Evolutionary conservation across 495 filamentous ascomycete species (phyloP), one percentile per base, ranked within the genome.

Genomic region (Hypoxylon subgilvum): DNA sequence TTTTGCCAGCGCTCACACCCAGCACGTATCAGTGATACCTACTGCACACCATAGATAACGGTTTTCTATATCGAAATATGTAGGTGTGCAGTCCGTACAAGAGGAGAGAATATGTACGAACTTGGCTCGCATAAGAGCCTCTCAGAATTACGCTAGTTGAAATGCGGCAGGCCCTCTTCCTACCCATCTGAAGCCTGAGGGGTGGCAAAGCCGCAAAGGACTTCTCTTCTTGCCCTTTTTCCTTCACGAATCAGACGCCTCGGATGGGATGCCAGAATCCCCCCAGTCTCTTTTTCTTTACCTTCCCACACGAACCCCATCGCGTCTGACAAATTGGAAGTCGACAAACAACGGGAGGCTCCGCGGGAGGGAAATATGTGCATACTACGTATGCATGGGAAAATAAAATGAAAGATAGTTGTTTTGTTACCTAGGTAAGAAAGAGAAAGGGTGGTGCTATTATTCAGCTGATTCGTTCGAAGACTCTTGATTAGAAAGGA

Each of bases 321-420:
- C 42, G 52, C 46, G 63, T 64, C 63, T 67, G 64, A 65, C 67
- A 65, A 69, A 69, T 69, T 52, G 38, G 42, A 65, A 57, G 18
- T 5, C 49, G 22, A 54, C 50, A 65, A 53, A 41, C 38, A n/a
- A 36, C 43, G 32, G 19, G 61, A 64, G 48, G 48, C 61, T 59
- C 44, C 54, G 54, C 54, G 42, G 32, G 44, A 32, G 36, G 18
- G 12, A 23, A 46, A 41, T 38, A 18, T 18, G 10, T 39, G 34
- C 30, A 38, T 46, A 17, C 3, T 39, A 38, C 53, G 35, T 43
- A 17, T n/a, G n/a, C n/a, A n/a, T n/a, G n/a, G n/a, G 21, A 13
- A 50, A 50, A 49, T 36, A 27, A 41, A 40, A 46, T 25, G 16
- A 8, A 39, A 51, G 14, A 44, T 10, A 22, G 22, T 19, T 28